Conservation (phyloP, 2,329 filamentous ascomycete species). For the Fusarium illudens region DNA sequence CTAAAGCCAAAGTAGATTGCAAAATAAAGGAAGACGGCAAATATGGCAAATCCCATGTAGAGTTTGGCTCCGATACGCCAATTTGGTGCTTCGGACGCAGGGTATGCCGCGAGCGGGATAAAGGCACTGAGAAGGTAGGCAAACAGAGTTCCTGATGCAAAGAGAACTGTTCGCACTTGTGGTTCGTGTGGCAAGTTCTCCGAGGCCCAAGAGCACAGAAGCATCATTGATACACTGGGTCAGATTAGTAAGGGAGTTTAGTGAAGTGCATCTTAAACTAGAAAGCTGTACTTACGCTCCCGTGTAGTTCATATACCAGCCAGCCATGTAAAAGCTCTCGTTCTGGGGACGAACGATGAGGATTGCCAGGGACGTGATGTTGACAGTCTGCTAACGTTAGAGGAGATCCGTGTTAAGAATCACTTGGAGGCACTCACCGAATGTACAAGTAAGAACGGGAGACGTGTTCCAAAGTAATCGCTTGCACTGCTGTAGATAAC, state of each 20-base stretch:
- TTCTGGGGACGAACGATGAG: constrained; percentile 10
- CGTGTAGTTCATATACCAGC: constrained; percentile 17
- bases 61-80: constrained; percentile 15
- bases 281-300: constrained; percentile 1
- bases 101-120: constrained; percentile 9
- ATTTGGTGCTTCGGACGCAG: constrained; percentile 4
- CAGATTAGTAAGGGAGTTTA: background rate
- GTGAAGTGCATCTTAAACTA: too few relatives aligned
- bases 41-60: constrained; percentile 5
- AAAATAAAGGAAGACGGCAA: constrained; percentile 5
- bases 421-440: background rate
- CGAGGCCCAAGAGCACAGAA: constrained; percentile 14
- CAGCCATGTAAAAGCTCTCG: constrained; percentile 9
- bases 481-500: constrained; percentile 10
- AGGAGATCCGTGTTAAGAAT: rapidly evolving
- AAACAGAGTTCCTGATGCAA: constrained; percentile 7
- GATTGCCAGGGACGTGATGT: constrained; percentile 19
- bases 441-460: constrained; percentile 11
- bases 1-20: constrained; percentile 15
- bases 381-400: background rate
- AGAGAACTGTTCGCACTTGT: constrained; percentile 12
- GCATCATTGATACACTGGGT: constrained; percentile 5
- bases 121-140: constrained; percentile 5
- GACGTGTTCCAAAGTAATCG: constrained; percentile 8
- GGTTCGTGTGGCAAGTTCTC: constrained; percentile 6